Evolutionary conservation across 2,329 filamentous ascomycete genomes (phyloP).

Genomic region (Pyrenophora tritici-repentis): DNA sequence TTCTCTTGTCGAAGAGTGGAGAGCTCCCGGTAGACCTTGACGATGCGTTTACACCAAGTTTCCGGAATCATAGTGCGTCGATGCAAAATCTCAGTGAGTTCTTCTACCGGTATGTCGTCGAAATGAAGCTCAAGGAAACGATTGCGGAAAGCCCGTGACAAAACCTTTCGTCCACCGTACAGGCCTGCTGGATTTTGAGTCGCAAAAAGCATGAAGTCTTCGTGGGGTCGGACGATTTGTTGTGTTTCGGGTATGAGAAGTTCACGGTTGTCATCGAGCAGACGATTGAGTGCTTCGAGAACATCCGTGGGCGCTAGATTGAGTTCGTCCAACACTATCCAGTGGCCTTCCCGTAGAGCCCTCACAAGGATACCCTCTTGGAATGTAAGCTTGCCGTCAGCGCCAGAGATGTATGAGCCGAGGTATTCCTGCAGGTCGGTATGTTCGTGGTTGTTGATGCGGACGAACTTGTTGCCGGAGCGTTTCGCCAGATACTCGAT

Average conservation of each 20-base stretch:
- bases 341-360: slow-evolving; percentile 89
- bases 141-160: slow-evolving; percentile 95
- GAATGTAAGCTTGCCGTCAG: slow-evolving; percentile 83
- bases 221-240: slow-evolving; percentile 86
- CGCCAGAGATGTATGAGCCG: slow-evolving; percentile 86
- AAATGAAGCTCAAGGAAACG: slow-evolving; percentile 96
- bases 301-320: slow-evolving; percentile 98
- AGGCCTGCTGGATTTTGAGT: slow-evolving; percentile 96
- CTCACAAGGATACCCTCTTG: slow-evolving; percentile 94
- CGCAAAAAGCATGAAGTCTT: slow-evolving; percentile 96
- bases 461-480: slow-evolving; percentile 94
- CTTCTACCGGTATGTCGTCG: slow-evolving; percentile 94
- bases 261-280: slow-evolving; percentile 95
- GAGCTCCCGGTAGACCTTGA: slow-evolving; percentile 90
- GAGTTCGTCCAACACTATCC: slow-evolving; percentile 97
- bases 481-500: slow-evolving; percentile 97
- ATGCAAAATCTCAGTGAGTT: slow-evolving; percentile 89
- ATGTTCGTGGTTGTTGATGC: slow-evolving; percentile 99
- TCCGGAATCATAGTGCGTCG: slow-evolving; percentile 87
- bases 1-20: slow-evolving; percentile 88
- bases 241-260: slow-evolving; percentile 96
- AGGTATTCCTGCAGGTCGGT: slow-evolving; percentile 98
- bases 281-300: slow-evolving; percentile 89
- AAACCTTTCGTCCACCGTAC: slow-evolving; percentile 90
- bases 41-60: slow-evolving; percentile 88